A percentile compares a stretch with the other conserved stretches of the same genome.
These are phyloP conservation scores for Suillus spraguei DNA, from an alignment of 768 basidiomycete species.

Conservation along the genomic window DNA sequence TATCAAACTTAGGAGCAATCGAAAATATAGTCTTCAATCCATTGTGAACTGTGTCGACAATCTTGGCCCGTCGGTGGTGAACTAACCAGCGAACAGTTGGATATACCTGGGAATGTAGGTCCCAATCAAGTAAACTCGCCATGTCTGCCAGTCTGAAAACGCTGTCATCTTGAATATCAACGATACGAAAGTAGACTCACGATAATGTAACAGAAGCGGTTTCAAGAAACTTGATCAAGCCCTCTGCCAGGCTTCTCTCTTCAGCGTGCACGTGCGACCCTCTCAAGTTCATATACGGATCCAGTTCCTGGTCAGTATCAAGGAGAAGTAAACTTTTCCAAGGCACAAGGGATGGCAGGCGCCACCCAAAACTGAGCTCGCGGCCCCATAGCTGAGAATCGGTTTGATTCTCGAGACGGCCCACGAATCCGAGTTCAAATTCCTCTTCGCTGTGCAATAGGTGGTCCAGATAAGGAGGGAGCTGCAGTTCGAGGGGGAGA, in stretches of 20 bases:
- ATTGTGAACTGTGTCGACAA: conserved; percentile 83
- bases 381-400: conserved; percentile 61
- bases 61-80: conserved; percentile 84
- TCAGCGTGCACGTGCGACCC: conserved; percentile 63
- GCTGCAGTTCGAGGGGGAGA: conserved; percentile 82
- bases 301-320: conserved; percentile 57
- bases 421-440: conserved; percentile 51
- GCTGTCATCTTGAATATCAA: neutral
- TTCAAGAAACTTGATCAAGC: conserved; percentile 75
- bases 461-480: conserved; percentile 78
- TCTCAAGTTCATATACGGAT: conserved; percentile 61
- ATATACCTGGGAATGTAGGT: conserved; percentile 79
- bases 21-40: conserved; percentile 83
- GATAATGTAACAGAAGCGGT: conserved; percentile 74
- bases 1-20: conserved; percentile 63
- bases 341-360: conserved; percentile 72
- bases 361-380: conserved; percentile 72
- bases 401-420: conserved; percentile 55
- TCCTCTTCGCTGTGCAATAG: conserved; percentile 70
- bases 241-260: conserved; percentile 68
- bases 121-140: conserved; percentile 80
- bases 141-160: conserved; percentile 69
- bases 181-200: conserved; percentile 44
- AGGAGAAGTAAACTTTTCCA: conserved; percentile 91
- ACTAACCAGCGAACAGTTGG: conserved; percentile 94